phyloP scores from a whole-genome alignment of 768 basidiomycete species.

The Rubroboletus satanas region DNA sequence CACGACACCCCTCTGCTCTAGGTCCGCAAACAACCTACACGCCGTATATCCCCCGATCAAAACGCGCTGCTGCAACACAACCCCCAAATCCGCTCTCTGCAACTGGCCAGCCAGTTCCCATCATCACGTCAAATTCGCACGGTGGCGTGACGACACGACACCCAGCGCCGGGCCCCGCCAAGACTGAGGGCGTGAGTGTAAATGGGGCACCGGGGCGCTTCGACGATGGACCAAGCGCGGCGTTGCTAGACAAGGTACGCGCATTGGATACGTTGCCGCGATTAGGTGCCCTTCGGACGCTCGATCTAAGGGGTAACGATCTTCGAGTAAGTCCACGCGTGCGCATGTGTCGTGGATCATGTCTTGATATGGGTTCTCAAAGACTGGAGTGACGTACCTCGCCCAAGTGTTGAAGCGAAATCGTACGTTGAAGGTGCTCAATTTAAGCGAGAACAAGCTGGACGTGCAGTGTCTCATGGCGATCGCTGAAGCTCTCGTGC shows the following conservation, averaged over 20 bases:
- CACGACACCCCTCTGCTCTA: slow-evolving; percentile 46
- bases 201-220: slow-evolving; percentile 8
- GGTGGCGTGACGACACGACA: slow-evolving; percentile 51
- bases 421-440: slow-evolving; percentile 89
- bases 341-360: background rate
- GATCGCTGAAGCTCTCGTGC: slow-evolving; percentile 85
- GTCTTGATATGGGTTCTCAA: background rate
- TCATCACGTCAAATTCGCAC: slow-evolving; percentile 64
- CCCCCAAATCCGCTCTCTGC: slow-evolving; percentile 38
- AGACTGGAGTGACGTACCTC: slow-evolving; percentile 82
- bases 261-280: slow-evolving; percentile 86
- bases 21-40: slow-evolving; percentile 72
- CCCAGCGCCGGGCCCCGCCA: slow-evolving; percentile 11
- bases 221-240: slow-evolving; percentile 59
- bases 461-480: slow-evolving; percentile 75
- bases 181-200: background rate
- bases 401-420: slow-evolving; percentile 96
- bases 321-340: slow-evolving; percentile 59
- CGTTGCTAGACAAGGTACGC: slow-evolving; percentile 81
- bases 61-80: slow-evolving; percentile 34
- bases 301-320: slow-evolving; percentile 93
- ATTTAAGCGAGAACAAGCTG: slow-evolving; percentile 91
- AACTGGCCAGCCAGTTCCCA: slow-evolving; percentile 51
- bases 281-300: slow-evolving; percentile 78
- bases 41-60: slow-evolving; percentile 71